A percentile compares a stretch with the other conserved stretches of the same genome.
phyloP scores from a whole-genome alignment of 345 rosid species.

The Rhodomyrtus tomentosa region DNA sequence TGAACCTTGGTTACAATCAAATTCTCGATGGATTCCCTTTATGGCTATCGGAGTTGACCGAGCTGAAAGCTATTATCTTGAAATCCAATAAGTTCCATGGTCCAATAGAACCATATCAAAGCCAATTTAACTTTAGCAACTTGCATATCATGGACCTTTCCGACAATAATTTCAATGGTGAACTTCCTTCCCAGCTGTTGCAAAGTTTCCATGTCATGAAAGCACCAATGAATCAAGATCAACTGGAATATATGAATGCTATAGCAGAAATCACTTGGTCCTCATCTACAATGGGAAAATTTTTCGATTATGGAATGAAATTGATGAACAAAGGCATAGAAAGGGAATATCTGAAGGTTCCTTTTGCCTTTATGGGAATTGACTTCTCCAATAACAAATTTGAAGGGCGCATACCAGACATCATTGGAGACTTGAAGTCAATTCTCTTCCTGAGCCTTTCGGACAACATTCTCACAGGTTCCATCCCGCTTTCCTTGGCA shows the following conservation, averaged over 20 bases:
- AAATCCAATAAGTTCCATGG: too few species aligned
- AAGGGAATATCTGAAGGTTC: not conserved
- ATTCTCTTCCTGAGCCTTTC: not conserved
- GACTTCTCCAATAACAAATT: not conserved
- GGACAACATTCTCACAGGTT: not conserved
- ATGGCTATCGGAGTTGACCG: too few species aligned
- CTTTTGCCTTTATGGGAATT: not conserved
- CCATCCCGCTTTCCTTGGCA: not conserved
- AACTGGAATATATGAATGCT: not conserved
- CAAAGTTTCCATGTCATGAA: too few species aligned
- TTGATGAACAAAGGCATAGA: not conserved
- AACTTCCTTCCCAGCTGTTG: too few species aligned
- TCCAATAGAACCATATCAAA: too few species aligned
- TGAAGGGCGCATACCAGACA: not conserved
- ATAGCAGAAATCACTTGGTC: too few species aligned
- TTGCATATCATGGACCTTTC: too few species aligned
- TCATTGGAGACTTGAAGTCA: not conserved
- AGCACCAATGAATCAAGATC: not conserved
- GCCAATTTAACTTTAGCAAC: too few species aligned
- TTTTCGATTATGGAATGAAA: not conserved
- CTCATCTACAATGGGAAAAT: rapidly evolving
- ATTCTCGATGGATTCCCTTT: too few species aligned
- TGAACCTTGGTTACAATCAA: too few species aligned
- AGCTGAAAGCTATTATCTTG: too few species aligned
- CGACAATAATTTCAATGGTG: too few species aligned